Base-by-base conservation (phyloP, 495 filamentous ascomycete species). In the Astrocystis sublimbata region DNA sequence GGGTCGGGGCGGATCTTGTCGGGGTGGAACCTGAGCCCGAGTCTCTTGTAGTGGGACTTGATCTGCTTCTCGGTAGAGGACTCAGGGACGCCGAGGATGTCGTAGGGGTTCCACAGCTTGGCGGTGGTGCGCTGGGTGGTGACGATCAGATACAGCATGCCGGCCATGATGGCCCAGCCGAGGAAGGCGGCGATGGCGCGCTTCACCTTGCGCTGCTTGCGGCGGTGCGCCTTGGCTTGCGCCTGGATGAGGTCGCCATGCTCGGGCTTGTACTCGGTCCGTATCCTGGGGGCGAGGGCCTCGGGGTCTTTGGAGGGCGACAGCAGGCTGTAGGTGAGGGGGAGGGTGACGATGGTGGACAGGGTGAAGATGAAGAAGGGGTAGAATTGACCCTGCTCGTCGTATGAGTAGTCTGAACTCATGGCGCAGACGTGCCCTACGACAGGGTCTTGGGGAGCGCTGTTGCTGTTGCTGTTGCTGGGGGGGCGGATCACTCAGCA, bases 311-410 rank as follows among this genome's bases (percentile, higher is more conserved):
- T 90, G 75, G 83, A 91, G 12, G 88, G 86, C 74, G 86, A 87
- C 60, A 96, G 81, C 60, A 93, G 82, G 60, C 86, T 89, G 75
- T 93, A 97, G 65, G 94, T 96, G 70, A 96, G 82, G 62, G 94
- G 96, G 49, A 97, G 76, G 17, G 93, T 96, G 78, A 98, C 82
- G 59, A 98, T 87, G 71, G 87, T 86, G 58, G 89, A 85, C 65
- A 98, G 85, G 49, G 92, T 97, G 70, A 97, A 85, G 76, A 98
- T 86, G 82, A 98, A 98, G 83, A 92, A 97, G 68, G 94, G 94
- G 83, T 97, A 98, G 82, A 97, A 97, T 87, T 97, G 89, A 45
- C 93, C 93, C 87, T 97, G 84, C 71, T 96, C 91, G 84, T 98
- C 94, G 78, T 98, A 98, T 67, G 88, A 93, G 82, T 98, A 98